These are phyloP conservation scores for Talaromyces borbonicus DNA, from an alignment of 495 filamentous ascomycete genomes.

Conservation along the genomic window DNA sequence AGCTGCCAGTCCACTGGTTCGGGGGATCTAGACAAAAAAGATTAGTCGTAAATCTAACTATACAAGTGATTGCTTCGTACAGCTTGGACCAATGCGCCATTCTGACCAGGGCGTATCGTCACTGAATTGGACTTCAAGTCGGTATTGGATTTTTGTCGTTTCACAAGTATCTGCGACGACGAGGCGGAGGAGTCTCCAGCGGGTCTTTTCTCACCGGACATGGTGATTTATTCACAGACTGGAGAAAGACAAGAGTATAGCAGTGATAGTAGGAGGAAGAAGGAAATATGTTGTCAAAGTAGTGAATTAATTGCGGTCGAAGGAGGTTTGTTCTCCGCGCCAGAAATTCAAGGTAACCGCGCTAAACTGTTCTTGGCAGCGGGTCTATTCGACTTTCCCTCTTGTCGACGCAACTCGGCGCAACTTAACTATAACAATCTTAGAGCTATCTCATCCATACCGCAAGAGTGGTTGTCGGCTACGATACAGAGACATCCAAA, in stretches of 20 bases:
- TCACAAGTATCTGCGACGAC: constrained; percentile 71
- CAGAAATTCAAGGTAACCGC: constrained; percentile 7
- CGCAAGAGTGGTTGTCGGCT: no score
- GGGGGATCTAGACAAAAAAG: constrained; percentile 48
- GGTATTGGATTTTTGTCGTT: constrained; percentile 66
- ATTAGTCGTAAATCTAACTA: not conserved
- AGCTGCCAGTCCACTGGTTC: constrained; percentile 80
- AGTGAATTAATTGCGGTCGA: not conserved
- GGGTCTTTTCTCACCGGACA: constrained; percentile 86
- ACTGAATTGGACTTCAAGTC: constrained; percentile 55
- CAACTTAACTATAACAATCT: not conserved
- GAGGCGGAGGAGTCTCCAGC: constrained; percentile 68
- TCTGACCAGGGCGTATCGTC: constrained; percentile 53
- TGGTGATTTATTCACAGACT: constrained; percentile 23
- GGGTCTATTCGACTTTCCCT: not conserved
- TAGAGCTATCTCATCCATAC: no score
- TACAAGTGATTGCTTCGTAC: constrained; percentile 43
- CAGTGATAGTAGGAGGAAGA: not conserved
- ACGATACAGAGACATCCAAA: not conserved
- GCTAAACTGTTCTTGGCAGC: constrained; percentile 9
- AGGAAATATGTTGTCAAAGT: not conserved
- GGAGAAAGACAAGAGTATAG: not conserved
- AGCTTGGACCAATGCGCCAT: constrained; percentile 72
- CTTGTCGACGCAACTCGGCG: not conserved
- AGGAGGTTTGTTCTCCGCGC: not conserved